Percentiles rank a stretch among this genome's conserved stretches.
Evolutionary conservation across 1,284 basidiomycete genomes (phyloP).

Genomic region (Ceratobasidium sp.): DNA sequence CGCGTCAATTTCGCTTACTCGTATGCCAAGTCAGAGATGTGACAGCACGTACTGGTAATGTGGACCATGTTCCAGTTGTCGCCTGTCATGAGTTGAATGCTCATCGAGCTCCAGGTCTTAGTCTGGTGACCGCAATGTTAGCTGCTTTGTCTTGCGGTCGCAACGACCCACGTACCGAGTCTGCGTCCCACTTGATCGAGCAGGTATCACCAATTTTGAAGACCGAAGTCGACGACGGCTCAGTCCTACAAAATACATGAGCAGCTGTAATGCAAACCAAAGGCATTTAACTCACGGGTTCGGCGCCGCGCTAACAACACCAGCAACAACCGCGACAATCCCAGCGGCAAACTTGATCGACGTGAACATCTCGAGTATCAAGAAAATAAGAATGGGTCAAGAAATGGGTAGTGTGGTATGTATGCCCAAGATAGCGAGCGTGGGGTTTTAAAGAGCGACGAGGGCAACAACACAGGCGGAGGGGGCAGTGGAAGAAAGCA

Average conservation of each 20-base stretch:
- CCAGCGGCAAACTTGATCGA: constrained; percentile 1
- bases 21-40: background rate
- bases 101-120: constrained; percentile 44
- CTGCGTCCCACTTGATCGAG: constrained; percentile 43
- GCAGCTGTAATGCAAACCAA: background rate
- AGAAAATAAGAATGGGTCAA: background rate
- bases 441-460: constrained; percentile 24
- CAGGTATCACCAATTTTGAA: constrained; percentile 39
- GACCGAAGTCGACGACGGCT: constrained; percentile 37
- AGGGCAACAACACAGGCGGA: background rate
- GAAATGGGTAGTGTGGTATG: background rate
- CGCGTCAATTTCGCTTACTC: background rate
- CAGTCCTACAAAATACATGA: constrained; percentile 15
- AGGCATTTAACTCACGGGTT: constrained; percentile 27
- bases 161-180: constrained; percentile 31
- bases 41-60: constrained; percentile 44
- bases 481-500: background rate
- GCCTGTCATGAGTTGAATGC: constrained; percentile 47
- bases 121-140: background rate
- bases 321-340: constrained; percentile 17
- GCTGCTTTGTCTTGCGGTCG: background rate
- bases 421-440: background rate
- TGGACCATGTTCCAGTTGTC: constrained; percentile 46
- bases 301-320: constrained; percentile 24
- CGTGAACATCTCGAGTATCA: constrained; percentile 1